These are phyloP conservation scores for Yamadazyma aaseri DNA, from an alignment of 1,139 yeast species.

Conservation along the genomic window DNA sequence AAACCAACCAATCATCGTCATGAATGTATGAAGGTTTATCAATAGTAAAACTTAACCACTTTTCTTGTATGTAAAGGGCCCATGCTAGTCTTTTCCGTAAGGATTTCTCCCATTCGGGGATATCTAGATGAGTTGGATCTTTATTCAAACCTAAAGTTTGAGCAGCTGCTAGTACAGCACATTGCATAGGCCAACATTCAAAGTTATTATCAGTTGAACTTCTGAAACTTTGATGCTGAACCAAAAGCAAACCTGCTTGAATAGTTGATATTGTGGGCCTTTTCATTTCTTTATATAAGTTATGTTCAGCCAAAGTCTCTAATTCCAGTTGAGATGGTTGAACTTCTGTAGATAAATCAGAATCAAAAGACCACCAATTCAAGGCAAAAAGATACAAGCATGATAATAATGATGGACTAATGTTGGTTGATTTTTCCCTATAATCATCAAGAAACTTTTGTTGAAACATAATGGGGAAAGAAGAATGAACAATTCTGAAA, in stretches of 20 bases:
- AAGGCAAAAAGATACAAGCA: slow-evolving; percentile 16
- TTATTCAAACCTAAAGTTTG: slow-evolving; percentile 14
- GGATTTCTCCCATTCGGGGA: slow-evolving; percentile 12
- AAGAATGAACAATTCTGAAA: slow-evolving; percentile 15
- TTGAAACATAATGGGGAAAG: slow-evolving; percentile 14
- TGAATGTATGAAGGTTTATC: slow-evolving; percentile 13
- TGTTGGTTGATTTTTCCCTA: slow-evolving; percentile 4
- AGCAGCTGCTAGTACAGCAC: slow-evolving; percentile 13
- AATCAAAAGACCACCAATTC: slow-evolving; percentile 17
- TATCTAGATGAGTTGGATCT: slow-evolving; percentile 11
- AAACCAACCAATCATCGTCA: slow-evolving; percentile 13
- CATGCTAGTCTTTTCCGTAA: slow-evolving; percentile 14
- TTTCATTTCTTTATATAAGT: slow-evolving; percentile 12
- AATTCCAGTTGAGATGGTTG: slow-evolving; percentile 13
- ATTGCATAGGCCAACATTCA: slow-evolving; percentile 15
- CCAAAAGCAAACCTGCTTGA: slow-evolving; percentile 16
- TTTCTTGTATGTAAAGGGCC: slow-evolving; percentile 16
- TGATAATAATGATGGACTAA: slow-evolving; percentile 13
- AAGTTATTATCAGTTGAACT: slow-evolving; percentile 11
- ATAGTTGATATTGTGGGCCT: slow-evolving; percentile 12
- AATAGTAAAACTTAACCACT: slow-evolving; percentile 16
- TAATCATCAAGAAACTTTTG: slow-evolving; percentile 11
- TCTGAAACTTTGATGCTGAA: slow-evolving; percentile 16
- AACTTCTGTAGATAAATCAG: slow-evolving; percentile 10
- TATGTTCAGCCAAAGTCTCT: slow-evolving; percentile 13